Evolutionary conservation across 2,329 filamentous ascomycete species (phyloP).

Genomic region (Clonostachys rosea): DNA sequence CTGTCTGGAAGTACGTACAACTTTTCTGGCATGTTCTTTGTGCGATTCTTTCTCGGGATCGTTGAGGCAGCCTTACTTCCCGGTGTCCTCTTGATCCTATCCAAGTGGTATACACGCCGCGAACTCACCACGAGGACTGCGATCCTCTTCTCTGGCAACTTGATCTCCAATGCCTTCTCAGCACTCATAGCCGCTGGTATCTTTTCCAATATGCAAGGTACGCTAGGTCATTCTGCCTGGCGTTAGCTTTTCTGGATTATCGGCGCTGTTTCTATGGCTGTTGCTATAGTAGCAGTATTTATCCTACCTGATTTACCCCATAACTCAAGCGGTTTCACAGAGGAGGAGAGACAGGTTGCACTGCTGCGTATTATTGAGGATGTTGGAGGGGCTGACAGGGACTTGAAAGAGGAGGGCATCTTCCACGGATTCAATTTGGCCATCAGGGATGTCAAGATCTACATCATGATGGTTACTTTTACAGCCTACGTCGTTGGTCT

Average conservation of each 20-base stretch:
- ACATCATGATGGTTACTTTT: slow-evolving; percentile 58
- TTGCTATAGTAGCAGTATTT: slow-evolving; percentile 39
- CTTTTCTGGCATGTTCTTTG: slow-evolving; percentile 48
- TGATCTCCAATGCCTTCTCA: slow-evolving; percentile 56
- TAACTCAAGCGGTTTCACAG: slow-evolving; percentile 53
- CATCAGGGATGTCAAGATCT: slow-evolving; percentile 56
- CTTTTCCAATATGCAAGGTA: slow-evolving; percentile 51
- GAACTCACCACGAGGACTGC: slow-evolving; percentile 50
- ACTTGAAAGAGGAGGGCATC: slow-evolving; percentile 40
- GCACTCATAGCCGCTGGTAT: slow-evolving; percentile 56
- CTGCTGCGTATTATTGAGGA: slow-evolving; percentile 53
- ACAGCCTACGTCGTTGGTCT: slow-evolving; percentile 55
- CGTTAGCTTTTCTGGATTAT: slow-evolving; percentile 49
- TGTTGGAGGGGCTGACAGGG: slow-evolving; percentile 49
- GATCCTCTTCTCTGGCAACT: slow-evolving; percentile 53
- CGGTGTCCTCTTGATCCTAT: slow-evolving; percentile 57
- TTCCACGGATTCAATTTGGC: slow-evolving; percentile 53
- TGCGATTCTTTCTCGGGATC: slow-evolving; percentile 57
- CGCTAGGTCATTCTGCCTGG: slow-evolving; percentile 50
- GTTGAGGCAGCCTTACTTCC: slow-evolving; percentile 62
- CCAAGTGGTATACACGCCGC: slow-evolving; percentile 62
- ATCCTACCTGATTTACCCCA: slow-evolving; percentile 50
- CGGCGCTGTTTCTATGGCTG: slow-evolving; percentile 39
- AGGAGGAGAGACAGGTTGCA: slow-evolving; percentile 51
- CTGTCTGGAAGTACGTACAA: slow-evolving; percentile 45